Evolutionary conservation across 371 early-diverging fungal species (phyloP), one percentile per base, ranked within the genome.

Genomic region (Capillidium rhysosporum): DNA sequence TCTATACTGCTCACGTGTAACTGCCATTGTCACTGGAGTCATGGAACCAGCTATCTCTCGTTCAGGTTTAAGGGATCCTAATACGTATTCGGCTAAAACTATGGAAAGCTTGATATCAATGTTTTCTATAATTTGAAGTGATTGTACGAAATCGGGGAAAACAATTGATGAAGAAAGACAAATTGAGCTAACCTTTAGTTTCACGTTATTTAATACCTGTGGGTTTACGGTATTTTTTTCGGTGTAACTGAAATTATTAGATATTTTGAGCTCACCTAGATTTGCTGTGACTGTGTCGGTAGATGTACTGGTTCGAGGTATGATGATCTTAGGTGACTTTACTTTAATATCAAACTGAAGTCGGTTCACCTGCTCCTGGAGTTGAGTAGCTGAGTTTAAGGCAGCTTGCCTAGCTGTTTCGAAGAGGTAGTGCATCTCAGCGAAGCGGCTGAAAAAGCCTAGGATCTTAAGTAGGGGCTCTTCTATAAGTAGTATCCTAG

Each of bases 331-430:
- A 0, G 98, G 98, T 18, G 93, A 80, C n/a, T 77, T 72, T 62
- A 95, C 73, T 8, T 66, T 59, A 12, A 94, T 68, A 57, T 91
- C 86, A 65, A 88, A 89, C 54, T 87, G 85, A 40, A 86, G 79
- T 55, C 80, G 82, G 28, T 79, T 69, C 39, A 69, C 68, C n/a
- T 75, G 69, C 46, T 83, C 78, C 46, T 82, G 82, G 23, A 87
- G 67, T 47, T 85, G 81, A 28, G 77, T 72, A 2, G 89, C 88
- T 29, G 79, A 75, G 52, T 88, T 77, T 0, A 78, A 71, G 1
- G 92, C 92, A 2, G 89, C 86, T 25, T 69, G 68, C 8, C 93
- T 69, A 1, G 95, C 95, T 4, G 79, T 68, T 56, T 95, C 95
- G 56, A 86, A 82, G 1, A 92, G 66, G n/a, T 73, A 70, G 49